phyloP scores from a whole-genome alignment of 352 stramenopile genomes.

The Globisporangium orthogonon region DNA sequence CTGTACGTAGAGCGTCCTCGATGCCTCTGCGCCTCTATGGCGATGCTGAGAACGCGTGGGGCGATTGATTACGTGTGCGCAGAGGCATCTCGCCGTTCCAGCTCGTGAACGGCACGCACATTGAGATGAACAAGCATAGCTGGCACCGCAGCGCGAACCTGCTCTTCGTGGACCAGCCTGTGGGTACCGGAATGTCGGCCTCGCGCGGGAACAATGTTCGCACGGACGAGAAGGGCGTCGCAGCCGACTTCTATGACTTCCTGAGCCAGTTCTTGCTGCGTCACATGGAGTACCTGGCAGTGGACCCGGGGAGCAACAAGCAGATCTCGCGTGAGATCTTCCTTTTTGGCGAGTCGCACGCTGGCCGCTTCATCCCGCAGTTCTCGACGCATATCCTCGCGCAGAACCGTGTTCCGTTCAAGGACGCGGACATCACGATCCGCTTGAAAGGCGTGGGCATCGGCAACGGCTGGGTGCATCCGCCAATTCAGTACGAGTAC shows the following conservation, averaged over 20 bases:
- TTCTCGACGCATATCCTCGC: conserved; percentile 93
- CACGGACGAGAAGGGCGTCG: conserved; percentile 34
- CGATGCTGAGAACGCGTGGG: neutral
- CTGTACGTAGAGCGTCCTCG: conserved; percentile 22
- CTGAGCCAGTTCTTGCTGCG: conserved; percentile 89
- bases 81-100: conserved; percentile 66
- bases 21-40: neutral
- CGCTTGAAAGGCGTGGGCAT: conserved; percentile 89
- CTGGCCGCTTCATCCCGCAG: conserved; percentile 95
- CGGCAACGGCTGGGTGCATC: conserved; percentile 97
- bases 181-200: conserved; percentile 75
- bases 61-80: neutral
- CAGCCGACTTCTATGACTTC: conserved; percentile 91
- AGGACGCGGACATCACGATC: conserved; percentile 31
- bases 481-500: conserved; percentile 94
- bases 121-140: conserved; percentile 63
- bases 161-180: conserved; percentile 81
- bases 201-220: conserved; percentile 50
- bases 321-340: conserved; percentile 79
- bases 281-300: conserved; percentile 66
- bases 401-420: conserved; percentile 53
- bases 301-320: conserved; percentile 25
- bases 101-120: conserved; percentile 37
- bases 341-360: conserved; percentile 96
- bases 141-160: conserved; percentile 74